phyloP scores from a whole-genome alignment of 345 rosid species.

The Theobroma cacao region DNA sequence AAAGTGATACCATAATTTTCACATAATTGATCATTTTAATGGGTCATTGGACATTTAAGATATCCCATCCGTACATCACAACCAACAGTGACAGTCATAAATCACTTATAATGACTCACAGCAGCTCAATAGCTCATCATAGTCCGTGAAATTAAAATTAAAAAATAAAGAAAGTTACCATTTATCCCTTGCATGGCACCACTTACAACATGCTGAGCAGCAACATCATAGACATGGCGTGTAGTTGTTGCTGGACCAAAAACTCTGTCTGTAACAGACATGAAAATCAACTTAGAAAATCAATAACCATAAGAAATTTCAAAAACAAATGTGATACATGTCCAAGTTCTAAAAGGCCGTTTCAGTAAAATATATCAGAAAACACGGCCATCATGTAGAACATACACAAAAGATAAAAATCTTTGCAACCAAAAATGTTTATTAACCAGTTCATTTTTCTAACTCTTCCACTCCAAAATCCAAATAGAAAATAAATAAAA shows the following conservation, averaged over 20 bases:
- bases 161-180: conserved; percentile 41
- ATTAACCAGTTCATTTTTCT: background rate
- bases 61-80: background rate
- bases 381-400: background rate
- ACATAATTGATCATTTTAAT: background rate
- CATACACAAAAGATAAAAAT: background rate
- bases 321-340: background rate
- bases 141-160: background rate
- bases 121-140: background rate
- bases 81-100: background rate
- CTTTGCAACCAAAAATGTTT: background rate
- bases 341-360: background rate
- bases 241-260: conserved; percentile 93
- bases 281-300: background rate
- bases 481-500: background rate
- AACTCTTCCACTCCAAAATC: background rate
- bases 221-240: conserved; percentile 76
- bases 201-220: conserved; percentile 78
- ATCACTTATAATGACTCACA: background rate
- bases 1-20: background rate
- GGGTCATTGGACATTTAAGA: background rate
- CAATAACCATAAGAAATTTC: conserved; percentile 1
- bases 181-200: conserved; percentile 83
- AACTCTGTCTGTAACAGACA: conserved; percentile 51
- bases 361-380: background rate